These are phyloP conservation scores for Leccinellum rugosiceps DNA, from an alignment of 768 basidiomycete genomes.

Conservation along the genomic window DNA sequence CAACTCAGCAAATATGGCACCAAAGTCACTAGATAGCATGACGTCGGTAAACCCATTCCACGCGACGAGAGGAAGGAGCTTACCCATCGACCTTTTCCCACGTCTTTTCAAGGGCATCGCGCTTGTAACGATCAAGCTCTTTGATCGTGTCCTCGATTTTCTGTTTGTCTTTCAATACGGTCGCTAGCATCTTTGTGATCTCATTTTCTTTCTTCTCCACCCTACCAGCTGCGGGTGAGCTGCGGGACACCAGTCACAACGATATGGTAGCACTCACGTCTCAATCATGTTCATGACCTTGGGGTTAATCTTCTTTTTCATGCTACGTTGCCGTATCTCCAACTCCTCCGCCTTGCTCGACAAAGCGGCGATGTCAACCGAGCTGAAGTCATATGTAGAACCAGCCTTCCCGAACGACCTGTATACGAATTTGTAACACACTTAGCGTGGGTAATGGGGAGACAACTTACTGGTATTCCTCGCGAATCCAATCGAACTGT, in stretches of 20 bases:
- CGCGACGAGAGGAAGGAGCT: conserved; percentile 21
- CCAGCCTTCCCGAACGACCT: conserved; percentile 84
- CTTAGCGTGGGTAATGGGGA: neutral
- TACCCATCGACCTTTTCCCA: conserved; percentile 96
- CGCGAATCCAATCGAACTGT: conserved; percentile 81
- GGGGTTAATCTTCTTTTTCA: conserved; percentile 95
- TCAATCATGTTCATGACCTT: conserved; percentile 97
- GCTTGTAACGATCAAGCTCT: conserved; percentile 91
- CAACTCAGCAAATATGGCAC: conserved; percentile 91
- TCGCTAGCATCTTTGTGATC: conserved; percentile 84
- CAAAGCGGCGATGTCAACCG: conserved; percentile 57
- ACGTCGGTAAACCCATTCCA: neutral
- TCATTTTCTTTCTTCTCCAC: conserved; percentile 90
- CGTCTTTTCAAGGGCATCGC: conserved; percentile 88
- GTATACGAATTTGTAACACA: conserved; percentile 1
- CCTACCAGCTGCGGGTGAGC: conserved; percentile 37
- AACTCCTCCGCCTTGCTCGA: conserved; percentile 69
- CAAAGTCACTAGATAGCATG: conserved; percentile 71
- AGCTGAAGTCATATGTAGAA: conserved; percentile 76
- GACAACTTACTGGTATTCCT: conserved; percentile 76
- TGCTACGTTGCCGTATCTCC: conserved; percentile 71
- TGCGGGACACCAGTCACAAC: neutral
- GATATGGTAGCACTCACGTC: conserved; percentile 48
- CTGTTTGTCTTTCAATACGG: conserved; percentile 86
- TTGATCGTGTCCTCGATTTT: conserved; percentile 95